phyloP scores from a whole-genome alignment of 257 asterid genomes.

The Solanum tacnaense region DNA sequence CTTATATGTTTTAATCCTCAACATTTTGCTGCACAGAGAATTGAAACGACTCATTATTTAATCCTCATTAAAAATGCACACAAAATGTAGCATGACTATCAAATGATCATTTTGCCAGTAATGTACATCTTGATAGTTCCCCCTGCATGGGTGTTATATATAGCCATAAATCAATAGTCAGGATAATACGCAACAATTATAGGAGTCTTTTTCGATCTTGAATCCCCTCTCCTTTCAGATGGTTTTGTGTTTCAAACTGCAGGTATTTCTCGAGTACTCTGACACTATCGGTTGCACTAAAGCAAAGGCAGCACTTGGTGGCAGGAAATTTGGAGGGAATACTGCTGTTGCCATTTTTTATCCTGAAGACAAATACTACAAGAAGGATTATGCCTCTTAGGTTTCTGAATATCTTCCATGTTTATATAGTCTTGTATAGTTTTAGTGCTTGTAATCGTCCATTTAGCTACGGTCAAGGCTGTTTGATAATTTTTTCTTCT shows the following conservation, averaged over 20 bases:
- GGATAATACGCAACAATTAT: neutral
- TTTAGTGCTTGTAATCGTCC: neutral
- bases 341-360: conserved; percentile 39
- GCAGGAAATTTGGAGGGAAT: conserved; percentile 62
- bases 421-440: neutral
- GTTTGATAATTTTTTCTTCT: neutral
- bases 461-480: neutral
- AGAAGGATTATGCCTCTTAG: conserved; percentile 30
- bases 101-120: neutral
- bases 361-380: conserved; percentile 50
- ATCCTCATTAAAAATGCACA: neutral
- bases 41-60: neutral
- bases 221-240: neutral
- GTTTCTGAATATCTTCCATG: neutral
- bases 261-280: conserved; percentile 60
- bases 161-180: neutral
- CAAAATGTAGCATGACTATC: neutral
- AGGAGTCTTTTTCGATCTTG: neutral
- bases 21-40: neutral
- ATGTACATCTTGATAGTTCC: neutral
- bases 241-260: conserved; percentile 4
- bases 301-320: conserved; percentile 46
- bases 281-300: conserved; percentile 38
- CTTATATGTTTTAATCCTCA: neutral
- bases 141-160: neutral